These are phyloP conservation scores for Aquanectria penicillioides DNA, from an alignment of 2,329 filamentous ascomycete species.

Conservation along the genomic window DNA sequence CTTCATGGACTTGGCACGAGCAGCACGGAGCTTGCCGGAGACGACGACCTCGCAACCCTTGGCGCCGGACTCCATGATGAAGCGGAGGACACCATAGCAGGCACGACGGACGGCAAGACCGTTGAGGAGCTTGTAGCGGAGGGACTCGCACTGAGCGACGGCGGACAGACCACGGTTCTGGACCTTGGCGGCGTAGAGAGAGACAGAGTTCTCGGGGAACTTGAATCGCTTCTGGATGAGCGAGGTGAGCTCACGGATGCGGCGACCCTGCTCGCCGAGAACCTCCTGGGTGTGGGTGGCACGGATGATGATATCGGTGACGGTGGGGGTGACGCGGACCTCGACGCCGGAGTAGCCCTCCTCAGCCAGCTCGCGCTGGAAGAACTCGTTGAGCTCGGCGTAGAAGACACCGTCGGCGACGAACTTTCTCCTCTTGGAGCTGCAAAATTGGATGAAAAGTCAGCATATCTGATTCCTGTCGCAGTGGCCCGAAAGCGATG, in stretches of 20 bases:
- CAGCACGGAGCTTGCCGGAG: constrained; percentile 97
- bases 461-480: constrained; percentile 28
- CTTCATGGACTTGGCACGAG: constrained; percentile 99
- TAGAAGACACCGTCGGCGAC: constrained; percentile 99
- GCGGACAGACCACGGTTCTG: constrained; percentile 99
- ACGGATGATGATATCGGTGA: constrained; percentile 99
- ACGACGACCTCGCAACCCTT: constrained; percentile 99
- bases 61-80: constrained; percentile 99
- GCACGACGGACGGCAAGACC: constrained; percentile 97
- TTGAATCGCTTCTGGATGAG: constrained; percentile 99
- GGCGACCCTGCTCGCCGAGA: constrained; percentile 98
- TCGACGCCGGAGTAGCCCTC: constrained; percentile 99
- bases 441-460: constrained; percentile 48
- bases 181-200: constrained; percentile 99
- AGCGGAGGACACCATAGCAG: constrained; percentile 99
- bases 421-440: constrained; percentile 94
- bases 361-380: constrained; percentile 99
- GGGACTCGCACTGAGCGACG: constrained; percentile 99
- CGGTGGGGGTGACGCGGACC: constrained; percentile 99
- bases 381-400: constrained; percentile 99
- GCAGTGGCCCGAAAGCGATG: background rate
- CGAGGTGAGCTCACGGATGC: constrained; percentile 99
- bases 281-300: constrained; percentile 99
- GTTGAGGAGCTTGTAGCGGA: constrained; percentile 99
- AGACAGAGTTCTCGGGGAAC: constrained; percentile 99